These are phyloP conservation scores for Kuraishia ogatae DNA, from an alignment of 805 yeast genomes.

Conservation along the genomic window DNA sequence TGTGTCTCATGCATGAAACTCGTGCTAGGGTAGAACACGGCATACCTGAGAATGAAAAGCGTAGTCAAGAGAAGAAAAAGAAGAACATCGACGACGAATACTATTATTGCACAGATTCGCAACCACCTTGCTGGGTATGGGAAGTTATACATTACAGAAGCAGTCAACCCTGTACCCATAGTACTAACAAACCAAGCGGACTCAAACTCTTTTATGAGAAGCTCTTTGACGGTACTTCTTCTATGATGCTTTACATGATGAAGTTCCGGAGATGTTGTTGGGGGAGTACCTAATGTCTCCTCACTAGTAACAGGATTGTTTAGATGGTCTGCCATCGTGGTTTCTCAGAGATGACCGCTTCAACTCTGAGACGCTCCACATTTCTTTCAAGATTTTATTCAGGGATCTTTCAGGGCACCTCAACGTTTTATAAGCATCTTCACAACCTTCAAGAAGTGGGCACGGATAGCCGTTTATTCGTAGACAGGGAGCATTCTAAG, in stretches of 20 bases:
- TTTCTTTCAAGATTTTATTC: not conserved
- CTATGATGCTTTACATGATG: not conserved
- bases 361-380: not conserved
- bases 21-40: constrained; percentile 19
- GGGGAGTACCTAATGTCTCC: not conserved
- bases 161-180: constrained; percentile 80
- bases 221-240: not conserved
- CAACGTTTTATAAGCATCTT: not conserved
- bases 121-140: constrained; percentile 29
- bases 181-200: constrained; percentile 61
- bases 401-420: not conserved
- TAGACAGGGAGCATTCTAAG: not conserved
- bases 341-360: not conserved
- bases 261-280: not conserved
- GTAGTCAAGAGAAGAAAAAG: constrained; percentile 33
- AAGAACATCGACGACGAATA: constrained; percentile 46
- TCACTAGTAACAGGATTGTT: not conserved
- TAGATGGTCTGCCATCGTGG: not conserved
- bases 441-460: not conserved
- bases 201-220: constrained; percentile 16
- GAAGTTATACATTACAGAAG: constrained; percentile 51
- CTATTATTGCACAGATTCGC: constrained; percentile 13
- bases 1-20: constrained; percentile 28
- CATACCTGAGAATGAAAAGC: constrained; percentile 30
- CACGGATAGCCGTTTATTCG: not conserved